phyloP scores from a whole-genome alignment of 352 stramenopile genomes.

The Globisporangium iwayamae region DNA sequence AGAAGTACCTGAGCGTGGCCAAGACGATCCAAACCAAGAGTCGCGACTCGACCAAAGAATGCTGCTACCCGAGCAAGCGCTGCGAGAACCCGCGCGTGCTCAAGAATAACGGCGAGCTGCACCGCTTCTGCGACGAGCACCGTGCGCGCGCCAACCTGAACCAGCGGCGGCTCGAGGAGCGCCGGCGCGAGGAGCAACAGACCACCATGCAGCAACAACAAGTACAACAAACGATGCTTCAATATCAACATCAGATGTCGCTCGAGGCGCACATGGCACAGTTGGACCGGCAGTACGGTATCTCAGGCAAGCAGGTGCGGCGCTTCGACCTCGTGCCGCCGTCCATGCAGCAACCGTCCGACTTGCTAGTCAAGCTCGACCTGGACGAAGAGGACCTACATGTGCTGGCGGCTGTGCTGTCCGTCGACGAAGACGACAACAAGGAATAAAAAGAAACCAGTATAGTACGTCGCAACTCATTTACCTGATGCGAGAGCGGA shows the following conservation, averaged over 20 bases:
- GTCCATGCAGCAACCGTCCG: slow-evolving; percentile 1
- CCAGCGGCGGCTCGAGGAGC: slow-evolving; percentile 52
- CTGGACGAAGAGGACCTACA: slow-evolving; percentile 11
- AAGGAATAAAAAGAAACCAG: not conserved
- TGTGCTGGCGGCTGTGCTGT: slow-evolving; percentile 8
- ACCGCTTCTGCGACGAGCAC: slow-evolving; percentile 61
- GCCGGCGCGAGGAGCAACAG: slow-evolving; percentile 12
- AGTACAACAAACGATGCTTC: not conserved
- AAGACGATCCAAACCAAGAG: slow-evolving; percentile 3
- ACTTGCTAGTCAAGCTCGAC: not conserved
- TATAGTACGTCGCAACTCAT: not conserved
- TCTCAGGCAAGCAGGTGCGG: not conserved
- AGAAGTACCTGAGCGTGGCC: slow-evolving; percentile 3
- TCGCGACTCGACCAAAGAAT: not conserved
- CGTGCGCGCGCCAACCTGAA: slow-evolving; percentile 66
- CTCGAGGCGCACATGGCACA: slow-evolving; percentile 12
- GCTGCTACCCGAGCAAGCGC: slow-evolving; percentile 3
- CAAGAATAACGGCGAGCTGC: slow-evolving; percentile 42
- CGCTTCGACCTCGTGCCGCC: not conserved
- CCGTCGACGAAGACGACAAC: not conserved
- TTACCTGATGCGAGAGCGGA: not conserved
- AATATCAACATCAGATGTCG: slow-evolving; percentile 1
- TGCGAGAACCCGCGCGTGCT: not conserved
- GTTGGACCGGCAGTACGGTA: slow-evolving; percentile 11
- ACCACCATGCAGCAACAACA: not conserved